Evolutionary conservation across 2,329 filamentous ascomycete genomes (phyloP).

Genomic region (Aspergillus puulaauensis): DNA sequence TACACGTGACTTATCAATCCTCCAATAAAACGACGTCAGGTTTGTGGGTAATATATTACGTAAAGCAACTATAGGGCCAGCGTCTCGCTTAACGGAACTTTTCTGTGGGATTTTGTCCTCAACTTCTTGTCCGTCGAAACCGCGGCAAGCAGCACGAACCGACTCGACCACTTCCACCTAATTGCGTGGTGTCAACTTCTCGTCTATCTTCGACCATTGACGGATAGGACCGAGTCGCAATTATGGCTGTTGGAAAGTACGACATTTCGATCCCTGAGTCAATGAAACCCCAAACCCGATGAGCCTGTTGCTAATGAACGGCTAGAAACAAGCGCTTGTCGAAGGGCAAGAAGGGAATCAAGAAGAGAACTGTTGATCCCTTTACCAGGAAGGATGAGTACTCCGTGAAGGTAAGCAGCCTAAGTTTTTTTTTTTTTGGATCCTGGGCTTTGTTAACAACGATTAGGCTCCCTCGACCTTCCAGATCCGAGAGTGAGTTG

Average conservation of each 20-base stretch:
- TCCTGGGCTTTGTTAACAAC: slow-evolving; percentile 18
- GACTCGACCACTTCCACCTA: slow-evolving; percentile 37
- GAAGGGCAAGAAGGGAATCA: slow-evolving; percentile 99
- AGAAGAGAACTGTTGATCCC: slow-evolving; percentile 98
- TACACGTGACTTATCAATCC: background rate
- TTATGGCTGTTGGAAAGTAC: slow-evolving; percentile 81
- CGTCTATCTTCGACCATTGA: slow-evolving; percentile 43
- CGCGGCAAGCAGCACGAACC: slow-evolving; percentile 34
- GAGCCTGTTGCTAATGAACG: slow-evolving; percentile 15
- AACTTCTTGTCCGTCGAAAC: slow-evolving; percentile 33
- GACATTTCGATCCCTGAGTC: slow-evolving; percentile 29
- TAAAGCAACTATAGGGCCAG: slow-evolving; percentile 36
- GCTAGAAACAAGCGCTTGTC: slow-evolving; percentile 98
- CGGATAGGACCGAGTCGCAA: slow-evolving; percentile 58
- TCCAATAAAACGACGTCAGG: slow-evolving; percentile 7
- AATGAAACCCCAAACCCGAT: background rate
- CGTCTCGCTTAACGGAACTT: slow-evolving; percentile 45
- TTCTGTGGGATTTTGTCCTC: slow-evolving; percentile 47
- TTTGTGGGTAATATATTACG: slow-evolving; percentile 26
- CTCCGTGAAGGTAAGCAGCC: slow-evolving; percentile 75
- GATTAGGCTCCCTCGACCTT: slow-evolving; percentile 87
- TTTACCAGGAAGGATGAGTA: slow-evolving; percentile 99
- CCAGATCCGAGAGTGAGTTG: slow-evolving; percentile 87
- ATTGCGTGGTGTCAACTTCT: slow-evolving; percentile 41
- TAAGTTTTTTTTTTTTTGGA: background rate